Conservation (phyloP, 805 yeast species). For the Limtongozyma cylindracea region DNA sequence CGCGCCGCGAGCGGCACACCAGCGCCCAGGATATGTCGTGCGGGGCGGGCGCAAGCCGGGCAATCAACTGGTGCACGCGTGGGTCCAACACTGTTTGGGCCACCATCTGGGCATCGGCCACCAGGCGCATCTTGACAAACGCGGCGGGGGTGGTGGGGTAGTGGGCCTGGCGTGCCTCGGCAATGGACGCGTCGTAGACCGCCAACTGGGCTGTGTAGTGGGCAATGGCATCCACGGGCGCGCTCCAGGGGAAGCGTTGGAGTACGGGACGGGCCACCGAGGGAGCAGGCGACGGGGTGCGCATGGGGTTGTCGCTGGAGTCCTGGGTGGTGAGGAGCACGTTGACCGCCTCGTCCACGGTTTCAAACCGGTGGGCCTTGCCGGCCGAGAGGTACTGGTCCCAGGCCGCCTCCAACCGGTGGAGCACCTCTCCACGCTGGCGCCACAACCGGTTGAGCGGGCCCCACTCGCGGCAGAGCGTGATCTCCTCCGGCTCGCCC, state of each 20-base stretch:
- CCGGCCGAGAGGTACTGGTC: slow-evolving; percentile 39
- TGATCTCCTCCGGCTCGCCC: slow-evolving; percentile 55
- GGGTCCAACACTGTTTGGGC: slow-evolving; percentile 93
- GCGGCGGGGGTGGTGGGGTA: slow-evolving; percentile 78
- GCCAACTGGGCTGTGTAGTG: slow-evolving; percentile 45
- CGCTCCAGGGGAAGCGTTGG: slow-evolving; percentile 6
- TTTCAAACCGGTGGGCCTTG: slow-evolving; percentile 9
- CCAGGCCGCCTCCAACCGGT: slow-evolving; percentile 46
- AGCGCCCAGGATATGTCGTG: slow-evolving; percentile 89
- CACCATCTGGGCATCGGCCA: slow-evolving; percentile 87
- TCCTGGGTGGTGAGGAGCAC: slow-evolving; percentile 9
- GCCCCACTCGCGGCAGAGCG: slow-evolving; percentile 76
- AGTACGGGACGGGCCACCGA: too few relatives aligned
- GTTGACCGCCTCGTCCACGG: slow-evolving; percentile 6
- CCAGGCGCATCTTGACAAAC: slow-evolving; percentile 83
- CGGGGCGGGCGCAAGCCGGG: slow-evolving; percentile 84
- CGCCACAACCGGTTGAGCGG: slow-evolving; percentile 39
- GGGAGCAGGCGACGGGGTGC: too few relatives aligned
- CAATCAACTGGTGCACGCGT: slow-evolving; percentile 56
- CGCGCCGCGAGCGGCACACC: slow-evolving; percentile 53
- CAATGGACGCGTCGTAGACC: slow-evolving; percentile 45
- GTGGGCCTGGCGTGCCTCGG: slow-evolving; percentile 34
- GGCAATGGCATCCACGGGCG: slow-evolving; percentile 80
- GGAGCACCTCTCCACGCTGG: slow-evolving; percentile 24
- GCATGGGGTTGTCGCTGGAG: not conserved